Conservation (phyloP, 176 grass and related monocot genomes). For the Cymbopogon citratus region DNA sequence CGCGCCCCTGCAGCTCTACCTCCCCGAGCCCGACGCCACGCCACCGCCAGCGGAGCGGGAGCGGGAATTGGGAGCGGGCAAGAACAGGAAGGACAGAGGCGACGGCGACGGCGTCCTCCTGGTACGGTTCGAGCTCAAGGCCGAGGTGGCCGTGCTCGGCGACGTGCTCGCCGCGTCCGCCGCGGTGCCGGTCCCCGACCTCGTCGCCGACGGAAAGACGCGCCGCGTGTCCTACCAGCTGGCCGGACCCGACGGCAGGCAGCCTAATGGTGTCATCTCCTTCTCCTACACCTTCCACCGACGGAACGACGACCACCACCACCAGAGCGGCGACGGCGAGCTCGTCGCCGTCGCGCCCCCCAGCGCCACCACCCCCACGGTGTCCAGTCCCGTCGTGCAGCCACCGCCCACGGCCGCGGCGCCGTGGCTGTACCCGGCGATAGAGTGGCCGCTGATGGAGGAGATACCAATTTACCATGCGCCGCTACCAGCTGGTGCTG, state of each 20-base stretch:
- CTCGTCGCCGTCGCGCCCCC: neutral
- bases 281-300: constrained; percentile 48
- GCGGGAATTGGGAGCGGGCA: neutral
- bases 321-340: neutral
- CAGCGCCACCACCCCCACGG: neutral
- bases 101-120: neutral
- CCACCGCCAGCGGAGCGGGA: neutral
- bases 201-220: constrained; percentile 35
- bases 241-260: constrained; percentile 24
- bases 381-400: neutral
- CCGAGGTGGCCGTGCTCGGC: constrained; percentile 38
- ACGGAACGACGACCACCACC: neutral
- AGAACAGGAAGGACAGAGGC: neutral
- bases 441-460: constrained; percentile 27
- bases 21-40: neutral
- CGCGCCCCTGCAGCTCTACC: constrained; percentile 45
- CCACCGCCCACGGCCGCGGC: neutral
- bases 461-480: constrained; percentile 7
- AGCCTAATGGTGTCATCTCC: constrained; percentile 44
- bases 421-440: constrained; percentile 34
- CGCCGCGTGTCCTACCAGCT: constrained; percentile 52
- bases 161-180: constrained; percentile 48
- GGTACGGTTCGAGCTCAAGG: constrained; percentile 59
- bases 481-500: neutral
- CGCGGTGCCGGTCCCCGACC: constrained; percentile 39